These are phyloP conservation scores for Microstegium vimineum DNA, from an alignment of 176 grass and related monocot genomes.

Conservation along the genomic window DNA sequence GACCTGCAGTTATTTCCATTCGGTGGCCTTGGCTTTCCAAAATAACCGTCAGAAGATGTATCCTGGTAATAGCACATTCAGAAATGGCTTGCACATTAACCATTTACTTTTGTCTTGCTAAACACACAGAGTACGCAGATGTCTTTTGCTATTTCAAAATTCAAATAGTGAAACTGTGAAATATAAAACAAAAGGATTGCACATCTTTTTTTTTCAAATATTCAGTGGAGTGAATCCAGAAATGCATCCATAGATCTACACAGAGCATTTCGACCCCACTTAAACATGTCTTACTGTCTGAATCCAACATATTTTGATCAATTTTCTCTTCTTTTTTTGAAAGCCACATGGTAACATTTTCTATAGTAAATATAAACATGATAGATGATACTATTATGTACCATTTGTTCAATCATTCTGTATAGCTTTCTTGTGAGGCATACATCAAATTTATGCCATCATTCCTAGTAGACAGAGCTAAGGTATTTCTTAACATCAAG, in stretches of 20 bases:
- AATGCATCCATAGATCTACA: conserved; percentile 2
- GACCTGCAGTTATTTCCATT: conserved; percentile 49
- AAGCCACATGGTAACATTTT: background rate
- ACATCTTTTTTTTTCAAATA: background rate
- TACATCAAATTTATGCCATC: background rate
- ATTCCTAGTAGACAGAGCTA: background rate
- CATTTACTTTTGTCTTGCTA: background rate
- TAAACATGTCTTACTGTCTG: background rate
- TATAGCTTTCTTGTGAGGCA: no score
- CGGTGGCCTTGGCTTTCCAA: conserved; percentile 24
- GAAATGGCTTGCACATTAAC: background rate
- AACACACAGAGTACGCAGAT: background rate
- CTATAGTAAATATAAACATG: no score
- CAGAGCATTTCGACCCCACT: background rate
- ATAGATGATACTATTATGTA: background rate
- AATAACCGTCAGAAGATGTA: conserved; percentile 40
- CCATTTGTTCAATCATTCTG: no score
- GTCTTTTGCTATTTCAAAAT: conserved; percentile 2
- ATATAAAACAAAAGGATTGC: background rate
- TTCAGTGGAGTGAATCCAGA: background rate
- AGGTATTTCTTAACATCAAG: conserved; percentile 16
- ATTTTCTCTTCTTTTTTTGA: background rate
- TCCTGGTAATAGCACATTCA: conserved; percentile 51
- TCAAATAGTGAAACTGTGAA: background rate
- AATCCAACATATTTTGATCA: background rate